Base-by-base conservation (phyloP, 352 stramenopile species). In the Albugo laibachii region DNA sequence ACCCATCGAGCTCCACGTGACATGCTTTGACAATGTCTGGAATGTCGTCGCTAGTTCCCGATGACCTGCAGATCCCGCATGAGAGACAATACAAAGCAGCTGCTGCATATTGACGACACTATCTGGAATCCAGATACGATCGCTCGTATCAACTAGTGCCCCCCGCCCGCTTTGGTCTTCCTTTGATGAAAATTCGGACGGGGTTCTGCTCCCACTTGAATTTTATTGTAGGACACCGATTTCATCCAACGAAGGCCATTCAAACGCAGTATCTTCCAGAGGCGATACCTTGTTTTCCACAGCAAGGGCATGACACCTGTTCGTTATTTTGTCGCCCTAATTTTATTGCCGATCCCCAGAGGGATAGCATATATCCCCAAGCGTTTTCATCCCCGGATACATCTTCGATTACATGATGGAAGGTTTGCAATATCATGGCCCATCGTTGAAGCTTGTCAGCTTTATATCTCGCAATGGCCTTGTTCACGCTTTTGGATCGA, bases 391-490 rank as follows among this genome's bases (percentile, higher is more conserved):
- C 2, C 42, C 47, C 20, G n/a, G 31, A 1, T 24, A 37, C 0
- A 35, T 20, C 16, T 38, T 45, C 2, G 54, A 11, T 6, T 20
- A 13, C 0, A 35, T 3, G 63, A 8, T 38, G 39, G 20, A 61
- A 63, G 14, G 48, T 45, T 13, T 34, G 44, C 41, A 63, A 37
- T 0, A 42, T 48, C 1, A 49, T 39, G 0, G 55, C 45, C 59
- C 56, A 66, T 2, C 56, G 40, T 43, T 58, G 46, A 1, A 63
- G 39, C 41, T 66, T 66, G 47, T 61, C 47, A 0, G 53, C 59
- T 21, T 61, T 53, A 45, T 53, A 57, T 13, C 47, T 20, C 2
- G 52, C 3, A 46, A 56, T 54, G 5, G n/a, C 46, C 0, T 34
- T 13, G 34, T 49, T 39, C 5, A 20, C 36, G 1, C 27, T 27